Base-by-base conservation (phyloP, 2,329 filamentous ascomycete species). In the Colletotrichum somersetense region DNA sequence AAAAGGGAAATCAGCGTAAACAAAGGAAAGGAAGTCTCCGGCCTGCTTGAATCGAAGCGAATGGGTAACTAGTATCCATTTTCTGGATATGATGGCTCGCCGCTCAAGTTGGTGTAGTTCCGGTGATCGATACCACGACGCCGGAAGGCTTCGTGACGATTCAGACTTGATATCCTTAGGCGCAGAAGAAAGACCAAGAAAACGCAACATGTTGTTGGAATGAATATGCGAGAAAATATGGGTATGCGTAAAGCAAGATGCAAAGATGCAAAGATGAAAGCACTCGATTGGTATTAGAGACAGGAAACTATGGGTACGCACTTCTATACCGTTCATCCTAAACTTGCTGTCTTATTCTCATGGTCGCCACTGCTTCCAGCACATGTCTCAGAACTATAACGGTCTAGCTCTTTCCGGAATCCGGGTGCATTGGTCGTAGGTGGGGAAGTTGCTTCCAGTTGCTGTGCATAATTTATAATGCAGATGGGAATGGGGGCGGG, bases 41-140 rank as follows among this genome's bases (percentile, higher is more conserved):
- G 72, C 50, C 12, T 76, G 73, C 8, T 72, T 72, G 53, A 76
- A 74, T 20, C 75, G 67, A 16, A 73, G 50, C 33, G 63, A 67
- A 42, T 76, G 78, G 23, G 75, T 73, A 18, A 80, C 73, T 46
- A 76, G 76, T 30, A 80, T 69, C 79, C 79, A 81, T 67, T 77
- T 77, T 73, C 79, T 79, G 4, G 81, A 82, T 75, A 83, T 83
- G 53, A 84, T 81, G 20, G 82, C 79, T 40, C 81, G 77, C 48
- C 81, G 75, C 70, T 83, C 82, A 16, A 84, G 77, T 73, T 83
- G 78, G 71, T 83, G 83, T 76, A 84, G 80, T 46, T 80, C 80
- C 18, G 75, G 74, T 0, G 70, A 74, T 30, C 70, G 52, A 48
- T 78, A 78, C 76, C 76, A 78, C 1, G 76, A 68, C 3, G 76